These are phyloP conservation scores for Amaranthus tricolor DNA, from an alignment of 179 eudicot species.

Conservation along the genomic window DNA sequence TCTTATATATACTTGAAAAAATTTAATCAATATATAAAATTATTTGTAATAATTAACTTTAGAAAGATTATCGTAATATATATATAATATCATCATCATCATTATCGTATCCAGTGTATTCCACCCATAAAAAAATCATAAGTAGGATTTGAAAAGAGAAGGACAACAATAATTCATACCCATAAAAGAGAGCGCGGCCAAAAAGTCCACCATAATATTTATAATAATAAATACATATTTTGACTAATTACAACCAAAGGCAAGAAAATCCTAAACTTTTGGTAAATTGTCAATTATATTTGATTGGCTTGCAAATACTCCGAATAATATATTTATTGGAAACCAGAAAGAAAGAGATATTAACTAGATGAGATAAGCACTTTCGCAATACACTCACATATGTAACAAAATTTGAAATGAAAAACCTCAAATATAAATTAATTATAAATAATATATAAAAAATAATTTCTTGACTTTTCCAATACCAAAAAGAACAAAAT, in stretches of 20 bases:
- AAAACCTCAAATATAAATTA: too few relatives aligned
- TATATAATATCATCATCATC: too few relatives aligned
- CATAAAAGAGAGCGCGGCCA: too few relatives aligned
- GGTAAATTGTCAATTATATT: neutral
- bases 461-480: neutral
- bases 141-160: neutral
- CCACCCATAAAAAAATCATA: neutral
- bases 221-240: neutral
- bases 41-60: too few relatives aligned
- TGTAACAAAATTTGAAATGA: neutral
- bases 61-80: too few relatives aligned
- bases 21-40: too few relatives aligned
- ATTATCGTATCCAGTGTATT: neutral
- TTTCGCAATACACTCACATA: neutral
- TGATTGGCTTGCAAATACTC: neutral
- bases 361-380: slow-evolving; percentile 15
- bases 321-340: neutral
- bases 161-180: too few relatives aligned
- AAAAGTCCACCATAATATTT: neutral
- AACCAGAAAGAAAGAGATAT: neutral
- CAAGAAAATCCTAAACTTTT: neutral
- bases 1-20: too few relatives aligned
- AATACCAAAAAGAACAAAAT: neutral
- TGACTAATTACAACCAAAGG: neutral
- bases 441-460: neutral